Base-by-base conservation (phyloP, 352 stramenopile species). In the Nothophytophthora sp. region DNA sequence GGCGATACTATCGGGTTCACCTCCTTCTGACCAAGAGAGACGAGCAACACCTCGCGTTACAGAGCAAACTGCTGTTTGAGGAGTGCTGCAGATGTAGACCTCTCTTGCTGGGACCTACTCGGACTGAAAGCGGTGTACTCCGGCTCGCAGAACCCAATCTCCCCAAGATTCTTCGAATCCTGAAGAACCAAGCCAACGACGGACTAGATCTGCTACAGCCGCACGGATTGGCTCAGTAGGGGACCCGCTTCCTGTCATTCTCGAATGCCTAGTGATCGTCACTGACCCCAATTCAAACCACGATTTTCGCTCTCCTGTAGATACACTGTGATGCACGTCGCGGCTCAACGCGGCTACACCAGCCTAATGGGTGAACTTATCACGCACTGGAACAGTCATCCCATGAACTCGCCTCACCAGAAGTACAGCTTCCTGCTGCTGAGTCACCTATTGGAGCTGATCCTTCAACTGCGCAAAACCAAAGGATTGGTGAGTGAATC, bases 51-150 rank as follows among this genome's bases (percentile, higher is more conserved):
- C 60, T 88, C 0, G 58, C 53, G 4, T 46, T 64, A 28, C 80
- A 88, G 49, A 84, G 70, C 55, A 91, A 88, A 44, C 72, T 73
- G 19, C 62, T 92, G 3, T 92, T 87, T 43, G 76, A 90, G 6
- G 80, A 92, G 50, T 92, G 82, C 49, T 85, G 80, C 48, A 77
- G 81, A 52, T 90, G 80, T 27, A 69, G 55, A 2, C 77, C 75
- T 10, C 60, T 91, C 4, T 60, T 75, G 3, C 67, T 77, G 30
- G 80, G 82, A 0, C 76, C 78, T 0, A 68, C 52, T 4, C 66
- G 67, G 23, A 88, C 70, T 1, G 66, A 82, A n/a, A 79, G 77
- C 20, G 77, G 82, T 0, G 65, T 89, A 4, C 67, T 86, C 6
- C 68, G 77, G n/a, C 60, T 92, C 30, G 80, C 73, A 2, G 80